Conservation (phyloP, 495 filamentous ascomycete genomes). For the Lineolata rhizophorae region DNA sequence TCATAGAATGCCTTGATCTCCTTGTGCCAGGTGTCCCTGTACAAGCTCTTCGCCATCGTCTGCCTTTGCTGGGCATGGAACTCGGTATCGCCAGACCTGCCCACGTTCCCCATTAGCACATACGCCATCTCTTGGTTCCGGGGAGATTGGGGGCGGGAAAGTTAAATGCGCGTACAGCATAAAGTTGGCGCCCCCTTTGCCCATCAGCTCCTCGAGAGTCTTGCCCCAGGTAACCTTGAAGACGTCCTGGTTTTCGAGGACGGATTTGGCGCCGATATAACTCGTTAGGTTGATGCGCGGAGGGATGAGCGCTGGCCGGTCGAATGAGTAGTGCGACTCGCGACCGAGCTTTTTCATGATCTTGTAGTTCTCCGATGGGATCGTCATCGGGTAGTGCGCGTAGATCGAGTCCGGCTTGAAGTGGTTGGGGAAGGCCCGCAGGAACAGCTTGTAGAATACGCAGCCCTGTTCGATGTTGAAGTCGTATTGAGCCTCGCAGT, state of each 20-base stretch:
- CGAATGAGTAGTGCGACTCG: slow-evolving; percentile 50
- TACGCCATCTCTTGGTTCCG: too few species aligned
- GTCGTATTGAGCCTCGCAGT: slow-evolving; percentile 51
- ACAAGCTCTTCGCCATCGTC: slow-evolving; percentile 22
- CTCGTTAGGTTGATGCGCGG: slow-evolving; percentile 32
- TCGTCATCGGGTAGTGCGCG: slow-evolving; percentile 73
- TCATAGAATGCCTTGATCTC: slow-evolving; percentile 34
- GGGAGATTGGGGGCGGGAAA: too few species aligned
- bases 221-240: slow-evolving; percentile 45
- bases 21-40: slow-evolving; percentile 25
- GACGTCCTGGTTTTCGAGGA: slow-evolving; percentile 35
- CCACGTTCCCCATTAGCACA: background rate
- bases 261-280: slow-evolving; percentile 36
- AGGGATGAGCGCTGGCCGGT: slow-evolving; percentile 31
- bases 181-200: slow-evolving; percentile 30
- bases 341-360: slow-evolving; percentile 53
- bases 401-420: slow-evolving; percentile 67
- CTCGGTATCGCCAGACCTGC: slow-evolving; percentile 24
- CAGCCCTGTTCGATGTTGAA: slow-evolving; percentile 57
- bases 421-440: slow-evolving; percentile 57
- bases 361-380: slow-evolving; percentile 46
- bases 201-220: slow-evolving; percentile 29
- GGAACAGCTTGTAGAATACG: slow-evolving; percentile 66
- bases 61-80: slow-evolving; percentile 22
- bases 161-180: slow-evolving; percentile 19